phyloP scores from a whole-genome alignment of 306 rosid genomes.

The Dalbergia cochinchinensis region DNA sequence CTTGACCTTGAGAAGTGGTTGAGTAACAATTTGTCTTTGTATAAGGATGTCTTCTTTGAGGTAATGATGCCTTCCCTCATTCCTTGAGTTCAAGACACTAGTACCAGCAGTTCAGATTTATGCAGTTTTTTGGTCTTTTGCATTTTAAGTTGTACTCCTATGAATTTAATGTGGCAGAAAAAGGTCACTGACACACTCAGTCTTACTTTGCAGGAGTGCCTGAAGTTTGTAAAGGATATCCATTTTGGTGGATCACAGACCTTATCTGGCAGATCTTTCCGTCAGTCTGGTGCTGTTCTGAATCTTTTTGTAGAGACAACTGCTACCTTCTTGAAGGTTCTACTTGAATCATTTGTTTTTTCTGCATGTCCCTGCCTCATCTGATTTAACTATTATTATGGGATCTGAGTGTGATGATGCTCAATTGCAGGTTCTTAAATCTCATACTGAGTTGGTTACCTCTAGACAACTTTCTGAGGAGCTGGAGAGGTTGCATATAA shows the following conservation, averaged over 20 bases:
- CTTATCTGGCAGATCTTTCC: slow-evolving; percentile 72
- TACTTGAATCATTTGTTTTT: slow-evolving; percentile 31
- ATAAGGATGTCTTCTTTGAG: slow-evolving; percentile 86
- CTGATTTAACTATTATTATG: slow-evolving; percentile 17
- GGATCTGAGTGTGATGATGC: slow-evolving; percentile 23
- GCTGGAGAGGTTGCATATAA: slow-evolving; percentile 75
- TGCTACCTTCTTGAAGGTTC: slow-evolving; percentile 78
- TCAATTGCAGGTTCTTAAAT: slow-evolving; percentile 79
- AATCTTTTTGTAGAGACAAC: slow-evolving; percentile 70
- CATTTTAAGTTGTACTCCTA: slow-evolving; percentile 17
- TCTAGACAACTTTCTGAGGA: slow-evolving; percentile 80
- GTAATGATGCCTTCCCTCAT: slow-evolving; percentile 50
- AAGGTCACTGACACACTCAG: slow-evolving; percentile 35
- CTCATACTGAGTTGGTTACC: slow-evolving; percentile 60
- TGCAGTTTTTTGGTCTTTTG: slow-evolving; percentile 6
- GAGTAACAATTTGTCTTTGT: slow-evolving; percentile 64
- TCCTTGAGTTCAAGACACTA: neutral
- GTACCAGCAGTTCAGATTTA: neutral
- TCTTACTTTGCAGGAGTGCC: slow-evolving; percentile 79
- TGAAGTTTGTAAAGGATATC: slow-evolving; percentile 79
- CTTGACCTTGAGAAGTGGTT: slow-evolving; percentile 95
- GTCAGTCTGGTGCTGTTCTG: slow-evolving; percentile 71
- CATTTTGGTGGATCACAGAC: slow-evolving; percentile 80
- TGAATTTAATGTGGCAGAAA: slow-evolving; percentile 4
- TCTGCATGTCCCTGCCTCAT: neutral